Base-by-base conservation (phyloP, 2,329 filamentous ascomycete genomes). In the Aureobasidium sp. region DNA sequence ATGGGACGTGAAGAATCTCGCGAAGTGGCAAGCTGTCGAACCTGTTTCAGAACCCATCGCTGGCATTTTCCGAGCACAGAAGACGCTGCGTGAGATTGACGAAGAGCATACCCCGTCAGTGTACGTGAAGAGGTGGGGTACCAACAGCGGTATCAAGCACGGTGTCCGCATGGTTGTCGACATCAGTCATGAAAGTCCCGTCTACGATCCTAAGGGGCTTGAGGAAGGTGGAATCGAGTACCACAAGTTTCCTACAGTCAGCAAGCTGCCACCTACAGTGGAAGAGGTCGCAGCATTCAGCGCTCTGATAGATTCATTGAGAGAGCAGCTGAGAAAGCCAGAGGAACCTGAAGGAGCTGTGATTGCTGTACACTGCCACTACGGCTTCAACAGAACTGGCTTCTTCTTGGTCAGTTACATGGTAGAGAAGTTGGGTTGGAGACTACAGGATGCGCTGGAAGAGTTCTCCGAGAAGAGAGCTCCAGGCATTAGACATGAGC, bases 1-100 rank as follows among this genome's bases (percentile, higher is more conserved):
- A 76, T 97, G 93, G 93, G 93, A 97, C 70, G 91, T 97, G 67
- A 97, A 97, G 77, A 97, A 97, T 69, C 80, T 97, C 11, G 85
- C 83, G 63, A 97, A 97, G 71, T 97, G 93, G 93, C 83, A 90
- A 72, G 85, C 85, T n/a, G 88, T 95, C 0, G 75, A 78, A 1
- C 89, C 91, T 0, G 89, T 96, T 1, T 95, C 90, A 0, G 81
- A 82, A 1, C 64, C 64, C 10, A 94, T 97, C 63, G 89, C 83
- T 0, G 84, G 85, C 14, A 79, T 91, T 4, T 97, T 97, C 71
- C 85, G 90, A 30, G 92, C 91, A 3, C 88, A 97, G 82, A 97
- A 97, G 75, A 97, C 94, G 0, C 81, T 97, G 21, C 85, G 93
- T 36, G 91, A 97, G 73, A 89, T 91, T 1, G 93, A 97, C 69